phyloP scores from a whole-genome alignment of 2,329 filamentous ascomycete species.

The Verticillium longisporum region DNA sequence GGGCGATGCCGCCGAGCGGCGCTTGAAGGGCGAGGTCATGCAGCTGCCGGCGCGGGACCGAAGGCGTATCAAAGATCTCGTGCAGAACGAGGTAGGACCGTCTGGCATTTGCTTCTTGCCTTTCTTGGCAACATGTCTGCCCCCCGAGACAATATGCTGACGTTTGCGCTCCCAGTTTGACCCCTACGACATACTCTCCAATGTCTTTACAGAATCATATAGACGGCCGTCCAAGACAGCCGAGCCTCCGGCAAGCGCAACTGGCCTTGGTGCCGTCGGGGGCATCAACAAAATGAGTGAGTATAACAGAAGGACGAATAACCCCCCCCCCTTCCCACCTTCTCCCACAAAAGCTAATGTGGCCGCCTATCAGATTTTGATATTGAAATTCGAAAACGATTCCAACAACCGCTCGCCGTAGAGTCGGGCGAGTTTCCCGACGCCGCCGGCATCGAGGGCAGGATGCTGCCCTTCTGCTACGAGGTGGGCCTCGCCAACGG shows the following conservation, averaged over 20 bases:
- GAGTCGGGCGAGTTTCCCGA: constrained; percentile 67
- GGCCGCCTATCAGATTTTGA: constrained; percentile 45
- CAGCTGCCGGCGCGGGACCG: constrained; percentile 60
- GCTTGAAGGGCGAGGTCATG: constrained; percentile 64
- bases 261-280: constrained; percentile 31
- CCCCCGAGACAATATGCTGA: not conserved
- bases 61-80: constrained; percentile 59
- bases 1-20: constrained; percentile 59
- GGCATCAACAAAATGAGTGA: constrained; percentile 70
- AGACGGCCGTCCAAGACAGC: constrained; percentile 39
- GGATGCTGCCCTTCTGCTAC: constrained; percentile 64
- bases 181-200: constrained; percentile 45
- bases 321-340: too few species aligned
- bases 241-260: constrained; percentile 61
- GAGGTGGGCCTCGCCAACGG: constrained; percentile 56
- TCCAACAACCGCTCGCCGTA: constrained; percentile 54
- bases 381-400: constrained; percentile 60
- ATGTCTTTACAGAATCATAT: constrained; percentile 44
- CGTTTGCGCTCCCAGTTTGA: constrained; percentile 34
- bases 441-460: constrained; percentile 51
- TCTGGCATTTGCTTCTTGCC: not conserved
- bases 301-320: constrained; percentile 18
- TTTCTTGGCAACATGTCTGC: not conserved
- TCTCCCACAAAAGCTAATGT: not conserved
- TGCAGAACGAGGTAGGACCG: constrained; percentile 51